Evolutionary conservation across 2,329 filamentous ascomycete species (phyloP), one percentile per base, ranked within the genome.

Genomic region (Ophiostoma piceae): DNA sequence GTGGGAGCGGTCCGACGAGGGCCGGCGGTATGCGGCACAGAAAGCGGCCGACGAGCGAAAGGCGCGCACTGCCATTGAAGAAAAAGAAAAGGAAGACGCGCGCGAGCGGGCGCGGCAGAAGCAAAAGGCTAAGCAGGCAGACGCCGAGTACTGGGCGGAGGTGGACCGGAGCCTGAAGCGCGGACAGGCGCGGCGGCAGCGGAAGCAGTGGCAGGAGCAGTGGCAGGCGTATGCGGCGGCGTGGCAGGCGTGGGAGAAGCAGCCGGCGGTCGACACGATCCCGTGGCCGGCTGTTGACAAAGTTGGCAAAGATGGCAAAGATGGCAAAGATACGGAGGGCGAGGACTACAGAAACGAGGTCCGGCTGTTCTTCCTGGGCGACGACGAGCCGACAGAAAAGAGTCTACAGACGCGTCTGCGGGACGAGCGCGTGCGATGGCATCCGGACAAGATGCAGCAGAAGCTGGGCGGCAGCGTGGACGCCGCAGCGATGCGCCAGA

Each of bases 361-460:
- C 12, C 85, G 89, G 74, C 81, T 81, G 12, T 97, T 97, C 76
- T 88, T 95, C 75, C 81, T 22, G 57, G 69, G 65, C 66, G 43
- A 60, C 79, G 70, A 66, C 11, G 67, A 81, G 1, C 74, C 82
- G 2, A 83, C 82, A 26, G 81, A 83, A 74, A 79, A 76, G 71
- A 79, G 80, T 11, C 82, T 84, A 67, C 77, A 82, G 26, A 79
- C 81, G 8, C 80, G 78, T 71, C 82, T 98, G 68, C 97, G 96
- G 79, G 82, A 87, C 5, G 95, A 99, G 81, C 87, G 95, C 68
- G 89, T 98, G 22, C 85, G 93, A 19, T 99, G 95, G 95, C 95
- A 99, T 81, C 95, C 95, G 3, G 95, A 99, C 80, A 99, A 98
- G 83, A 91, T 98, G 70, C 92, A 97, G 82, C 95, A 97, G 80